A percentile compares a stretch with the other conserved stretches of the same genome.
phyloP scores from a whole-genome alignment of 306 rosid species.

The Argentina anserina region DNA sequence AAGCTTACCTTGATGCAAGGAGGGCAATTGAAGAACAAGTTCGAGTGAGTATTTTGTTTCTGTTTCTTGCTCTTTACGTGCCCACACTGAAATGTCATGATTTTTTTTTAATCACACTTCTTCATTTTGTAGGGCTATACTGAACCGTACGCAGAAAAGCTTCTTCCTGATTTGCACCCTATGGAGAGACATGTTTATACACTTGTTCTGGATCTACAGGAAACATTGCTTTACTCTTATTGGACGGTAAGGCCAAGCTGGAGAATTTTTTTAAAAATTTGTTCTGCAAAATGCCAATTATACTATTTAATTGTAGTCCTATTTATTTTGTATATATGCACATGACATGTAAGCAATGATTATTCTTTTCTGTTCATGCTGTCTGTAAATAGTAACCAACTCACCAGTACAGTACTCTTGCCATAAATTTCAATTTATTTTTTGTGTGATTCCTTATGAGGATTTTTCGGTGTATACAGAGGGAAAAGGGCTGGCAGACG shows the following conservation, averaged over 20 bases:
- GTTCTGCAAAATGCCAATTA: no score
- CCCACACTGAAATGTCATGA: neutral
- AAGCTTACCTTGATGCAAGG: conserved; percentile 77
- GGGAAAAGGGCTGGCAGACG: conserved; percentile 98
- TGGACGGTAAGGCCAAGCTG: conserved; percentile 71
- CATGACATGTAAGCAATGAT: neutral
- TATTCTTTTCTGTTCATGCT: neutral
- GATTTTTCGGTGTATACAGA: conserved; percentile 43
- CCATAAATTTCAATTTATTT: neutral
- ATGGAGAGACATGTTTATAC: conserved; percentile 79
- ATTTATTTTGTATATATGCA: neutral
- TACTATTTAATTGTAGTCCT: neutral
- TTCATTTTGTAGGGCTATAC: conserved; percentile 60
- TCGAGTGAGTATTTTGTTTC: conserved; percentile 42
- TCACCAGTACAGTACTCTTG: neutral
- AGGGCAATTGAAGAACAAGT: conserved; percentile 77
- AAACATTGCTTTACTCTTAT: conserved; percentile 77
- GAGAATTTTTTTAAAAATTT: conserved; percentile 9
- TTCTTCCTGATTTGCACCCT: conserved; percentile 96
- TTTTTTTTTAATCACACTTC: conserved; percentile 22
- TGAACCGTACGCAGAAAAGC: conserved; percentile 88
- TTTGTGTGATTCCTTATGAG: conserved; percentile 11
- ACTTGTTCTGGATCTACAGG: conserved; percentile 93
- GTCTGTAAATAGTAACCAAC: neutral
- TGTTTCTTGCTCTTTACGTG: conserved; percentile 16